Evolutionary conservation across 768 basidiomycete species (phyloP), one percentile per base, ranked within the genome.

Genomic region (Agrocybe praecox): DNA sequence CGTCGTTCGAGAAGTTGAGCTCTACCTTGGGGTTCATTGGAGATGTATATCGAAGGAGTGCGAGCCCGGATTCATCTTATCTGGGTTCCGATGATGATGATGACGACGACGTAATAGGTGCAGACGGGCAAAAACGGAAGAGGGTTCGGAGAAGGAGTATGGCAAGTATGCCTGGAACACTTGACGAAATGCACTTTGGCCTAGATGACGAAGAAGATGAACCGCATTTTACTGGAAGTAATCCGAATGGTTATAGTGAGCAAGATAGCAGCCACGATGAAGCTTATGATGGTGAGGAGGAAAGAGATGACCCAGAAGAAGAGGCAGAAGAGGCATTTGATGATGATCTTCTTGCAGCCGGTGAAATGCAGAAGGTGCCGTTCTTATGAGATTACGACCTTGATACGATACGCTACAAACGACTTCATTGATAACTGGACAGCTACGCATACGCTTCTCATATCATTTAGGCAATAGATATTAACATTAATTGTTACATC

Each of bases 131-230:
- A 48, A 49, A 58, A 72, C 68, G 69, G 73, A 62, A 67, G 70
- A 55, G 74, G 70, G 57, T 61, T 51, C 75, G 88, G 60, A 77
- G 81, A 59, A 77, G 82, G 65, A 92, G 92, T 60, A 82, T 89
- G 70, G 84, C 85, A 43, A 94, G 92, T 66, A 94, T 96, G 89
- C 93, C 92, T 12, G 93, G 93, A 26, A 89, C 90, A 19, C 71
- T 94, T 57, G 84, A 88, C 56, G 72, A 88, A 59, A 76, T 80
- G 65, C 75, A 82, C 48, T 83, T 85, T 59, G 82, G 75, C 15
- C 70, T 82, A 59, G 82, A 83, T 43, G 81, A 84, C 11, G 81
- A 83, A 9, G 75, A 74, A 0, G 75, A 69, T 29, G 70, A 69
- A n/a, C 36, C 36, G 6, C 36, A 40, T n/a, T 40, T 40, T 12